phyloP scores from a whole-genome alignment of 1,139 yeast genomes.

The Yueomyces sp. region DNA sequence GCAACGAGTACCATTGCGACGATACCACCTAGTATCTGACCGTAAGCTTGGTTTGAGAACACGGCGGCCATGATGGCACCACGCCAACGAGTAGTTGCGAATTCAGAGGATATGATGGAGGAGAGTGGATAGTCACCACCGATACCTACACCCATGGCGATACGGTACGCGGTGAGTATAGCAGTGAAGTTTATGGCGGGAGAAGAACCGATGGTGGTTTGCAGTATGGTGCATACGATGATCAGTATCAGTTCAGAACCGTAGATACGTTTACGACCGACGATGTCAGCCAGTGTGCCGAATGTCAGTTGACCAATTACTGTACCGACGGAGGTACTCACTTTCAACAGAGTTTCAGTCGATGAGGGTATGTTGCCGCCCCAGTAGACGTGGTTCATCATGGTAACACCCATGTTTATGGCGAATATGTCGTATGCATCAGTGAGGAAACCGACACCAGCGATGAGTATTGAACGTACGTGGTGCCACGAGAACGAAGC shows the following conservation, averaged over 20 bases:
- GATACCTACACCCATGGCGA: constrained; percentile 89
- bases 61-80: constrained; percentile 94
- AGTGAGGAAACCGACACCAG: constrained; percentile 90
- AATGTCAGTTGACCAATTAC: constrained; percentile 84
- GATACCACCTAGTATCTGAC: constrained; percentile 78
- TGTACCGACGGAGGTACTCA: constrained; percentile 87
- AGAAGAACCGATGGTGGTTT: constrained; percentile 56
- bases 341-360: constrained; percentile 64
- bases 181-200: constrained; percentile 65
- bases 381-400: constrained; percentile 71
- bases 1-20: constrained; percentile 62
- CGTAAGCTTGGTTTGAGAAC: constrained; percentile 87
- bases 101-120: constrained; percentile 81
- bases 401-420: constrained; percentile 65
- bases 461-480: constrained; percentile 73
- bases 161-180: constrained; percentile 61
- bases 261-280: constrained; percentile 81
- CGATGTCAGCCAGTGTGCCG: constrained; percentile 71
- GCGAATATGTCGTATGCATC: constrained; percentile 90
- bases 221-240: constrained; percentile 69
- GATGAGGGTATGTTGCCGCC: constrained; percentile 49
- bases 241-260: constrained; percentile 80
- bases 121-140: constrained; percentile 99
- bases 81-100: constrained; percentile 87
- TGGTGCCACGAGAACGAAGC: constrained; percentile 85